Percentiles rank a stretch among this genome's conserved stretches.
phyloP scores from a whole-genome alignment of 192 early-diverging fungal species.

The Coemansia sp. region DNA sequence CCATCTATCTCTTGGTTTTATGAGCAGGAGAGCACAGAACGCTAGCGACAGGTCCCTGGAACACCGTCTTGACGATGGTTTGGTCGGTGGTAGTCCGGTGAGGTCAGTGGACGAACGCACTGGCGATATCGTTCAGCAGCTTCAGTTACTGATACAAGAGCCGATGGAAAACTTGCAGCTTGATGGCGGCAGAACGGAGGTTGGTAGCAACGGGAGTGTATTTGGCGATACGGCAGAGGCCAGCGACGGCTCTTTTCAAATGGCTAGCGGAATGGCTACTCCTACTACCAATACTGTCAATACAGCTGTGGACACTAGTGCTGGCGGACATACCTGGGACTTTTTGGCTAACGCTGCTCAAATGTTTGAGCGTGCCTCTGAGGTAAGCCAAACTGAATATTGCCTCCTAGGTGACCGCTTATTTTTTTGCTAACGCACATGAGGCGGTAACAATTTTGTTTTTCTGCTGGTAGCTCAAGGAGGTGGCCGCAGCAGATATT shows the following conservation, averaged over 20 bases:
- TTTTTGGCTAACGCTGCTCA: constrained; percentile 51
- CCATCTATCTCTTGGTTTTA: constrained; percentile 3
- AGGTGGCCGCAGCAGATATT: constrained; percentile 26
- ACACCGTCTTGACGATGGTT: constrained; percentile 1
- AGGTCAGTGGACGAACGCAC: constrained; percentile 11
- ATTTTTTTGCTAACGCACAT: neutral
- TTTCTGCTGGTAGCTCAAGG: constrained; percentile 16
- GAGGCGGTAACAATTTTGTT: neutral
- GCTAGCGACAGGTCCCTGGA: constrained; percentile 4
- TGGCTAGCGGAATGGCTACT: constrained; percentile 1
- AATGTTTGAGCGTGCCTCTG: constrained; percentile 40
- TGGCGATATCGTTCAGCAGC: constrained; percentile 33
- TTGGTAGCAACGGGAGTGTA: constrained; percentile 8
- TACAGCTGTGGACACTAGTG: neutral
- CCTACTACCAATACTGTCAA: neutral
- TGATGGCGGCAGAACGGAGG: neutral
- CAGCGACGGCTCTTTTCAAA: constrained; percentile 2
- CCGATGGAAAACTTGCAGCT: neutral
- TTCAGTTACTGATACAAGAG: constrained; percentile 38
- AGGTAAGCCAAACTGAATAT: constrained; percentile 16
- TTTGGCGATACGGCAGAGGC: constrained; percentile 6
- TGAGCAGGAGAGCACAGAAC: constrained; percentile 8
- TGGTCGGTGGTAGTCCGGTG: neutral
- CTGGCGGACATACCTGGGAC: constrained; percentile 25
- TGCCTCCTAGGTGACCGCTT: neutral